A percentile compares a stretch with the other conserved stretches of the same genome.
These are phyloP conservation scores for Cephaloascus fragrans DNA, from an alignment of 805 yeast genomes.

Conservation along the genomic window DNA sequence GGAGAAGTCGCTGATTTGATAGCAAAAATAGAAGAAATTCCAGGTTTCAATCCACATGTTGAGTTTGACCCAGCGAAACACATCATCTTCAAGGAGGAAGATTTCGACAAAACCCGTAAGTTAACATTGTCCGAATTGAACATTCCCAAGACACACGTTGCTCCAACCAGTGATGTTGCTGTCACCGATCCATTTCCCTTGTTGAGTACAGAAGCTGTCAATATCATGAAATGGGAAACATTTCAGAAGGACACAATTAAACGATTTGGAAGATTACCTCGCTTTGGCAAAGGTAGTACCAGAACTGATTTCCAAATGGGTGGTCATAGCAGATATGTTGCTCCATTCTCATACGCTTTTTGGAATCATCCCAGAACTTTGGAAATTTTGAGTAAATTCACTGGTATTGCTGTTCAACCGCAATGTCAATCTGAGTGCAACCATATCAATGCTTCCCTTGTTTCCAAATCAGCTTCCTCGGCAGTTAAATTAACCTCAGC, in stretches of 20 bases:
- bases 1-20: neutral
- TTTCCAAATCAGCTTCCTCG: conserved; percentile 1
- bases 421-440: conserved; percentile 18
- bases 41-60: conserved; percentile 12
- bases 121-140: conserved; percentile 26
- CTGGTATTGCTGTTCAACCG: conserved; percentile 16
- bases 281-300: conserved; percentile 7
- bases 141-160: conserved; percentile 22
- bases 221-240: conserved; percentile 18
- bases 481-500: neutral
- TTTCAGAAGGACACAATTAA: conserved; percentile 12
- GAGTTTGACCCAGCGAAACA: conserved; percentile 27
- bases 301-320: conserved; percentile 14
- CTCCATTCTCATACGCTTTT: conserved; percentile 16
- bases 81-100: conserved; percentile 24
- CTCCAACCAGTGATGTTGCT: conserved; percentile 22
- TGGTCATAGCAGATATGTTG: conserved; percentile 11
- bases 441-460: conserved; percentile 15
- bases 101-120: conserved; percentile 22
- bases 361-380: conserved; percentile 19
- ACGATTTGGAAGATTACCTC: conserved; percentile 12
- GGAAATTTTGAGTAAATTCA: conserved; percentile 14
- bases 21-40: neutral
- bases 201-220: conserved; percentile 18
- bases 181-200: conserved; percentile 19